Conservation (phyloP, 208 protist species). For the Leishmania aethiopica region DNA sequence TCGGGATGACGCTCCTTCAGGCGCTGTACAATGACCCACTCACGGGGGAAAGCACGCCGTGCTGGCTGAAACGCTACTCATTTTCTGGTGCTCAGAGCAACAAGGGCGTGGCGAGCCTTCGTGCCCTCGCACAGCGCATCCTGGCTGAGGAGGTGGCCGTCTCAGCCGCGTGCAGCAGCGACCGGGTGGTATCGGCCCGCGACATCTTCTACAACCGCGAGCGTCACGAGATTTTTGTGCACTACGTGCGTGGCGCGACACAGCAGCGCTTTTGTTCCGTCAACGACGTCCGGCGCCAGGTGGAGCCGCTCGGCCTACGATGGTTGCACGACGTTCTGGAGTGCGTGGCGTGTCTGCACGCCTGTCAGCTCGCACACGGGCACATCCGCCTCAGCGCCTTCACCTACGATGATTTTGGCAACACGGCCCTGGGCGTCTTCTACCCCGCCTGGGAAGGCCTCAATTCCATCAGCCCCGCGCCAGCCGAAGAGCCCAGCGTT, state of each 20-base stretch:
- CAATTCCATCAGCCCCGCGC: not conserved
- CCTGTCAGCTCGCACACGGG: conserved; percentile 60
- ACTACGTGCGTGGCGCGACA: conserved; percentile 64
- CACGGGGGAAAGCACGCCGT: conserved; percentile 51
- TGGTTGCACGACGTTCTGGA: conserved; percentile 76
- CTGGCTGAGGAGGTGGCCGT: conserved; percentile 47
- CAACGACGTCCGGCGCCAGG: conserved; percentile 56
- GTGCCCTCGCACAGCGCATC: conserved; percentile 30
- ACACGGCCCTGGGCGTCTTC: conserved; percentile 66
- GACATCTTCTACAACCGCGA: conserved; percentile 64
- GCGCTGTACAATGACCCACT: conserved; percentile 61
- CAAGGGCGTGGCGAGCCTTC: not conserved
- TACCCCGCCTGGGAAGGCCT: conserved; percentile 25
- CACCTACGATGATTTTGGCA: conserved; percentile 82
- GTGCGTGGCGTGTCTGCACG: conserved; percentile 64
- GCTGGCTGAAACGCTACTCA: conserved; percentile 74
- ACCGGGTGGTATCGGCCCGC: conserved; percentile 42
- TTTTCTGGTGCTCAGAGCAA: conserved; percentile 22
- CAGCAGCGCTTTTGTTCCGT: conserved; percentile 70
- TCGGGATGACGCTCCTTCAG: conserved; percentile 45
- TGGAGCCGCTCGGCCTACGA: conserved; percentile 48
- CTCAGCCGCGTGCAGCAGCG: conserved; percentile 41
- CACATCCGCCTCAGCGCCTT: conserved; percentile 60
- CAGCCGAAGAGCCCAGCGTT: not conserved
- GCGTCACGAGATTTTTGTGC: conserved; percentile 56